Evolutionary conservation across 2,329 filamentous ascomycete genomes (phyloP), one percentile per base, ranked within the genome.

Genomic region (Pseudopithomyces maydicus): DNA sequence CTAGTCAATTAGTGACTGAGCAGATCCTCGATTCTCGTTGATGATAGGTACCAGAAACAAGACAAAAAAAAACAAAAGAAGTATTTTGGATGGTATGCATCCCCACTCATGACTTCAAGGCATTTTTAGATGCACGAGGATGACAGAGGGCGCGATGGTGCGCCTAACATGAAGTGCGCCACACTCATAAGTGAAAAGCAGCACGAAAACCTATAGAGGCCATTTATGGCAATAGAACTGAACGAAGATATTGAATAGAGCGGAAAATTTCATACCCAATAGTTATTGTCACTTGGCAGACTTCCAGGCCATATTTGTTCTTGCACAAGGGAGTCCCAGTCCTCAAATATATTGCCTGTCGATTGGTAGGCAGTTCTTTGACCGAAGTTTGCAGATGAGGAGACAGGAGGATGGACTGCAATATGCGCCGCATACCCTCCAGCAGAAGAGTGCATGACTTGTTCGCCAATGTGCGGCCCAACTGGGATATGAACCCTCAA

Each of bases 251-350:
- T 49, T n/a, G 22, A 49, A 54, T 44, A 29, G 20, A 57, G 36
- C 19, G 51, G 26, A 53, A 17, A 36, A 29, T 22, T 38, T 63
- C 63, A 63, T 65, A 65, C 63, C 63, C 63, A 65, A 52, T 63
- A 65, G 23, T 52, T 55, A 23, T 59, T 54, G 23, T 63, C 61
- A 32, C 52, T 47, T 2, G 55, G 26, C 14, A 61, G 26, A 17
- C 52, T 52, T 56, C 53, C 39, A 41, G 55, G 43, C 62, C 60
- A 65, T 10, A 63, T 33, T 22, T 58, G 55, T 23, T 63, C 61
- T 32, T 61, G 58, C 55, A 65, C 61, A 17, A 65, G 54, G n/a
- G 63, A 50, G 36, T 65, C 63, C 49, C 57, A 61, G 22, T 65
- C 63, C 51, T 65, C 60, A 32, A 61, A 65, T 10, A 65, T 52